Evolutionary conservation across 1,139 yeast genomes (phyloP).

Genomic region (Blastobotrys arbuscula): DNA sequence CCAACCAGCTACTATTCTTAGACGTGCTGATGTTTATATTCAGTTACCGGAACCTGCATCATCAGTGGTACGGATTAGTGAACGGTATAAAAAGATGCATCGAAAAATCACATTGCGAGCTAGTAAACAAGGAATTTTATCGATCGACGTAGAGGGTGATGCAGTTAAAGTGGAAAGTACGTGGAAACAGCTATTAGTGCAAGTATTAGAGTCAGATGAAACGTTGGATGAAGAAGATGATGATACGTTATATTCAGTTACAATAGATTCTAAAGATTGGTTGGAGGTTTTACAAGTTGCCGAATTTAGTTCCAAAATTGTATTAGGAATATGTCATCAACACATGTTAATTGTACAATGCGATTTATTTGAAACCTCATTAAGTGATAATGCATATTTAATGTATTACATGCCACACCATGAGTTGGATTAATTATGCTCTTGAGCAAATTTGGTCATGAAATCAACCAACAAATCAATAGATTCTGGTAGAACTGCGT

Average conservation of each 20-base stretch:
- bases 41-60: conserved; percentile 8
- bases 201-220: neutral
- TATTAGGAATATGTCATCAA: conserved; percentile 32
- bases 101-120: conserved; percentile 4
- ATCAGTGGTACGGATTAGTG: conserved; percentile 16
- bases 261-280: conserved; percentile 34
- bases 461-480: conserved; percentile 56
- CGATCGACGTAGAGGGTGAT: conserved; percentile 8
- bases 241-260: conserved; percentile 17
- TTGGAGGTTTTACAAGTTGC: conserved; percentile 28
- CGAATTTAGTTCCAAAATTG: conserved; percentile 25
- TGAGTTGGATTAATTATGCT: conserved; percentile 18
- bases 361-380: conserved; percentile 26
- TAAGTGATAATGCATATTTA: conserved; percentile 7
- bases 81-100: conserved; percentile 17
- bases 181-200: conserved; percentile 1
- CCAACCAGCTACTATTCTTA: neutral
- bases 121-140: conserved; percentile 1
- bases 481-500: conserved; percentile 69
- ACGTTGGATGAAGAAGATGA: conserved; percentile 7
- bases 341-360: conserved; percentile 33
- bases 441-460: conserved; percentile 55
- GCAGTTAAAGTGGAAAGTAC: conserved; percentile 8
- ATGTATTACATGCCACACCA: conserved; percentile 8
- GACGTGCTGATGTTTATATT: conserved; percentile 13